Evolutionary conservation across 345 rosid genomes (phyloP), one percentile per base, ranked within the genome.

Genomic region (Sonneratia caseolaris): DNA sequence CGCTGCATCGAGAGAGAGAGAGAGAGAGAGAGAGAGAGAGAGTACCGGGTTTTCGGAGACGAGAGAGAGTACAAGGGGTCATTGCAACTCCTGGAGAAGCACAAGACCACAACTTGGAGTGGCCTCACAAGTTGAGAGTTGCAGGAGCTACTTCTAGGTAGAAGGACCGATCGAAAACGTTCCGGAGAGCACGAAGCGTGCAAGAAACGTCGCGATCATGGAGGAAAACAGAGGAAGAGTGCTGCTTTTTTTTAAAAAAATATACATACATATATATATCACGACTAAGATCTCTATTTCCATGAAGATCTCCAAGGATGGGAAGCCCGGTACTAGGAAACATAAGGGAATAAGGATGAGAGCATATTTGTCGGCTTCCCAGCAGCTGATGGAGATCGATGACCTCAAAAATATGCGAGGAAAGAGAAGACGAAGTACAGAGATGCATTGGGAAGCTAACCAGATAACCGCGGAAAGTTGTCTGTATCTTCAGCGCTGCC

Each of bases 391-490:
- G 43, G 43, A 40, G 1, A 40, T 8, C 43, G 43, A 40, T 40
- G 43, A 8, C 43, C 43, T 40, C 7, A 40, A 40, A 40, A 40
- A 40, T 4, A 40, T 40, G 5, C 43, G 43, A 40, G 43, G 43
- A 40, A 47, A 47, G 15, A 9, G 51, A 47, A 47, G 59, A 53
- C 2, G 22, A 53, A 53, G 59, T 19, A 53, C 22, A 53, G 7
- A 16, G 49, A 75, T 61, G 48, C 49, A 65, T 24, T 19, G 72
- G 48, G 37, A 62, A 57, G 70, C 87, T 75, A 66, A 96, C 99
- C 88, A 96, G 81, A 71, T 92, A 92, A 7, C 98, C 98, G 66
- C 98, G 97, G 71, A 92, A 96, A 40, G 85, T 85, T 1, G 99
- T 78, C 70, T 92, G 98, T 64, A 96, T 91, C 84, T 76, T 87